Conservation (phyloP, 176 grass and related monocot genomes). For the Aegilops umbellulata region DNA sequence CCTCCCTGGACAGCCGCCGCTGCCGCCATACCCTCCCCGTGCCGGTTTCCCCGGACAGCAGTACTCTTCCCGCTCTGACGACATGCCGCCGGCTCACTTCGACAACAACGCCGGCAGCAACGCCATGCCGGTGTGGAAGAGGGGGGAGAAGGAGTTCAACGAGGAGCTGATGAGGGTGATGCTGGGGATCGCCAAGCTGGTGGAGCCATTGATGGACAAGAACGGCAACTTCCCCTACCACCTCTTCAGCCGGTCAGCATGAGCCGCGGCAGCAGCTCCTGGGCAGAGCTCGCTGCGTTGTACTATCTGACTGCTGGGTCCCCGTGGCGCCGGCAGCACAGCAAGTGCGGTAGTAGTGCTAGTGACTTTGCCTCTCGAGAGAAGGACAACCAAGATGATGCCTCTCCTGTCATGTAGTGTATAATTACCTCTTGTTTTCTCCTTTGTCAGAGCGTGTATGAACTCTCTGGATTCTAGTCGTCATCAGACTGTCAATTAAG, state of each 20-base stretch:
- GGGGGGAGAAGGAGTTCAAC: conserved; percentile 22
- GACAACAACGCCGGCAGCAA: background rate
- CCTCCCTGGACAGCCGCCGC: conserved; percentile 20
- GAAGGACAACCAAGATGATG: background rate
- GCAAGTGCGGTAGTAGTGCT: background rate
- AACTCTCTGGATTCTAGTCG: background rate
- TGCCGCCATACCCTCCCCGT: conserved; percentile 21
- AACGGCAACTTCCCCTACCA: conserved; percentile 58
- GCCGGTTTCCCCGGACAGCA: background rate
- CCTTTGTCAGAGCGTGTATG: background rate
- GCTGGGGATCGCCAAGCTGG: conserved; percentile 51
- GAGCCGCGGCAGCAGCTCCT: background rate
- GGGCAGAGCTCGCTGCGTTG: background rate
- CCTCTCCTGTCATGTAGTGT: conserved; percentile 3
- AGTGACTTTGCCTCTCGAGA: background rate
- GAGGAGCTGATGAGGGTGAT: conserved; percentile 51
- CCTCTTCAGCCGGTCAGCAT: conserved; percentile 27
- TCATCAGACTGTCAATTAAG: background rate
- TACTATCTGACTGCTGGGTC: conserved; percentile 15
- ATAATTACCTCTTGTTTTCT: conserved; percentile 1
- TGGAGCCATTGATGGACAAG: conserved; percentile 54
- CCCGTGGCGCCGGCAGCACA: background rate
- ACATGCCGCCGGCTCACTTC: background rate
- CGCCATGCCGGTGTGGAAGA: conserved; percentile 32
- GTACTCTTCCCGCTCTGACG: background rate